These are phyloP conservation scores for Heimioporus retisporus DNA, from an alignment of 1,284 basidiomycete genomes.

Conservation along the genomic window DNA sequence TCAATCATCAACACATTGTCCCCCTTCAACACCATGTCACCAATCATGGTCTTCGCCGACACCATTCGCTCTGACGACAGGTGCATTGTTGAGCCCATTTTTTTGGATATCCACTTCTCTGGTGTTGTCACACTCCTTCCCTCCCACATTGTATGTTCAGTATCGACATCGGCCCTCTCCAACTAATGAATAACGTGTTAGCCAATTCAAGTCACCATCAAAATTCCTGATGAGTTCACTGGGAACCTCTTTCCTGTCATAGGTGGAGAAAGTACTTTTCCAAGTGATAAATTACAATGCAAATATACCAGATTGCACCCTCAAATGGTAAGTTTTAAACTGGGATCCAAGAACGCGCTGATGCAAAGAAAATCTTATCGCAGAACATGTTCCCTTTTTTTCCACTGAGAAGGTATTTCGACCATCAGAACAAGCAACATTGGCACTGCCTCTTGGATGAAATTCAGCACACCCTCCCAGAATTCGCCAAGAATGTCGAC, in stretches of 20 bases:
- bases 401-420: background rate
- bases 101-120: slow-evolving; percentile 6
- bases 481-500: too few species aligned
- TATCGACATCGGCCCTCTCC: too few species aligned
- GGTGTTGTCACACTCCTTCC: slow-evolving; percentile 3
- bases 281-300: slow-evolving; percentile 8
- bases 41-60: background rate
- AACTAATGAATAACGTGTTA: background rate
- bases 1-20: background rate
- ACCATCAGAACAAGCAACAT: slow-evolving; percentile 4
- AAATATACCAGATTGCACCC: background rate
- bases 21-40: background rate
- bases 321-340: too few species aligned
- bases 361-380: background rate
- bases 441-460: slow-evolving; percentile 2
- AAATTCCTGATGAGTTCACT: slow-evolving; percentile 7
- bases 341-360: too few species aligned
- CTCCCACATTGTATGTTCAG: slow-evolving; percentile 2
- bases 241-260: slow-evolving; percentile 6
- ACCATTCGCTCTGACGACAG: background rate
- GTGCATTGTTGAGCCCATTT: slow-evolving; percentile 2
- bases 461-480: background rate
- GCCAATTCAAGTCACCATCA: slow-evolving; percentile 12
- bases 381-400: slow-evolving; percentile 14
- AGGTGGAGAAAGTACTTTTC: slow-evolving; percentile 1